A percentile compares a stretch with the other conserved stretches of the same genome.
These are phyloP conservation scores for Pleurozium schreberi DNA, from an alignment of 225 moss, liverwort and hornwort genomes.

Conservation along the genomic window DNA sequence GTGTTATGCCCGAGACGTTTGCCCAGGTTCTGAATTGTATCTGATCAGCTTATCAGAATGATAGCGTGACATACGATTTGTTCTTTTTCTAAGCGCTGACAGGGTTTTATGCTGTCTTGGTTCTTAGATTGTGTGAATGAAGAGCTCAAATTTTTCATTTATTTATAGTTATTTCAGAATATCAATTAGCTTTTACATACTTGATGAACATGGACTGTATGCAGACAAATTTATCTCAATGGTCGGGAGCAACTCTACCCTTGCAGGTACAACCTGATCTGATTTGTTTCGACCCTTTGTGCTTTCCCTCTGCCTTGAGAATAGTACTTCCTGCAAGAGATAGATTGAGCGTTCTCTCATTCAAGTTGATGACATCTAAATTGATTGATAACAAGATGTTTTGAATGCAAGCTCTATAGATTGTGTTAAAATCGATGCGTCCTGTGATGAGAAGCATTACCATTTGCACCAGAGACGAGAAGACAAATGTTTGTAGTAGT, in stretches of 20 bases:
- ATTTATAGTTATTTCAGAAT: neutral
- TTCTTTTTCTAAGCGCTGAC: neutral
- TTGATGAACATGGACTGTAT: conserved; percentile 4
- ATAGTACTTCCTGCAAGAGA: neutral
- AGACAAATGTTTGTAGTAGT: neutral
- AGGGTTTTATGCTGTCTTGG: neutral
- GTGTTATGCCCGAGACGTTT: neutral
- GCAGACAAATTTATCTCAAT: conserved; percentile 96
- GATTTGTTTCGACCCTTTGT: neutral
- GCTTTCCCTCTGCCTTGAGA: neutral
- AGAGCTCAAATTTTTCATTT: neutral
- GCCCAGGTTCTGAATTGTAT: conserved; percentile 15
- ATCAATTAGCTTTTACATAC: neutral
- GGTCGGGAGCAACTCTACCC: conserved; percentile 98
- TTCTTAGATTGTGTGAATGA: neutral
- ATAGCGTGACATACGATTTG: neutral
- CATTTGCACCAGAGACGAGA: neutral
- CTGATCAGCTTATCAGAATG: neutral
- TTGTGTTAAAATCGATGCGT: neutral
- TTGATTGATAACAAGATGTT: neutral
- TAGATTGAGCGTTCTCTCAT: neutral
- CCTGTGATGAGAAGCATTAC: neutral
- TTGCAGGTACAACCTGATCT: conserved; percentile 57
- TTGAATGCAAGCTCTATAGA: neutral
- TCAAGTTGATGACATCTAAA: neutral